phyloP scores from a whole-genome alignment of 768 basidiomycete genomes.

The Leccinum broughii region DNA sequence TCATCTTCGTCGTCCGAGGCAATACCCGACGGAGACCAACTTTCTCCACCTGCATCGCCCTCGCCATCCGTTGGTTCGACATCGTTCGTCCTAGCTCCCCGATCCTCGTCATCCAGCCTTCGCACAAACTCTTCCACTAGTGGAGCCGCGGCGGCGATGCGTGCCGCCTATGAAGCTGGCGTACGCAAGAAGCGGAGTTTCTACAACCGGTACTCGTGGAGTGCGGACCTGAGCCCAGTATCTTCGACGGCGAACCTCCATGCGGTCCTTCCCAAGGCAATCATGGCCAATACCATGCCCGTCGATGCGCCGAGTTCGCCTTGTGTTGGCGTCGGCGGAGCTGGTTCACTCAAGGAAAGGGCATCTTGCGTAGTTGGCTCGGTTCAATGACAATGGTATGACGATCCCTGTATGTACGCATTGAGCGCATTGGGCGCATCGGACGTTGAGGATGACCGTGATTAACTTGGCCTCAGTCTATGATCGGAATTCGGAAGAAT shows the following conservation, averaged over 20 bases:
- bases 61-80: conserved; percentile 29
- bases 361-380: conserved; percentile 5
- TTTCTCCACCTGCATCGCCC: conserved; percentile 31
- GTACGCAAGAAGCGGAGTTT: conserved; percentile 38
- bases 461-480: background rate
- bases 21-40: conserved; percentile 24
- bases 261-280: conserved; percentile 21
- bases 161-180: conserved; percentile 34
- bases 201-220: conserved; percentile 32
- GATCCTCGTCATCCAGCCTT: conserved; percentile 34
- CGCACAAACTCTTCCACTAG: conserved; percentile 19
- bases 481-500: conserved; percentile 1
- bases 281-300: conserved; percentile 7
- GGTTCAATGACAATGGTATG: conserved; percentile 17
- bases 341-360: conserved; percentile 3
- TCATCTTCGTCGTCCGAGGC: conserved; percentile 34
- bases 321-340: conserved; percentile 9
- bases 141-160: conserved; percentile 28
- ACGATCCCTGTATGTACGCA: background rate
- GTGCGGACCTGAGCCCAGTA: conserved; percentile 23
- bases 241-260: conserved; percentile 24
- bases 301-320: conserved; percentile 6
- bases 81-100: conserved; percentile 27
- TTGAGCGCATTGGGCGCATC: background rate
- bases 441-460: background rate